Evolutionary conservation across 176 grass and related monocot genomes (phyloP), one percentile per base, ranked within the genome.

Genomic region (Typha latifolia): DNA sequence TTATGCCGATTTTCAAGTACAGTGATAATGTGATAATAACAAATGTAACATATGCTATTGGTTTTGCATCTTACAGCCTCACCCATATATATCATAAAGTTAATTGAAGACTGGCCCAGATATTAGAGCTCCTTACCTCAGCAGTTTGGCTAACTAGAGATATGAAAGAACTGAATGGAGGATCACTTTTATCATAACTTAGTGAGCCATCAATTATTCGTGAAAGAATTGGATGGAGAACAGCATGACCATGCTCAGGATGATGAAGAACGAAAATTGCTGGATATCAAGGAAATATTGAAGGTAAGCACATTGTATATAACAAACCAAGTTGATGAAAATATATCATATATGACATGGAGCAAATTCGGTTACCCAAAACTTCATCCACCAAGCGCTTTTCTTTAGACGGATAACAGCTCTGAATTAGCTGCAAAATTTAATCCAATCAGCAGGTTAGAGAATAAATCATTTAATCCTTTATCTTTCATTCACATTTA

Each of bases 241-340:
- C 79, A 66, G 89, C 84, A 81, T 99, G 95, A 62, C 95, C 95
- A 78, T 99, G 95, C 73, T 94, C 89, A 0, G 95, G 95, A 82
- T 99, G 95, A 69, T 99, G 89, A 77, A 99, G 85, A 70, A 99
- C 84, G 85, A 99, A 99, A 69, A 83, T 89, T 75, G 95, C 95
- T 99, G 79, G 27, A 77, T 34, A 66, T 53, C 67, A 84, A 75
- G 48, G 71, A 75, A 71, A 47, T 51, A 62, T 51, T 13, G 6
- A 48, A 20, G 6, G 51, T 80, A 49, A 85, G 12, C 48, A 32
- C 34, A 32, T 49, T 69, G 70, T 59, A 22, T 59, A 19, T 7
- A 59, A 64, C 12, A 21, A 32, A 52, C 19, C 14, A 62, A 48
- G 16, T 24, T 11, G 19, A 47, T 61, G 13, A 49, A 6, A 74